phyloP scores from a whole-genome alignment of 2,329 filamentous ascomycete genomes.

The Xylariales sp. region DNA sequence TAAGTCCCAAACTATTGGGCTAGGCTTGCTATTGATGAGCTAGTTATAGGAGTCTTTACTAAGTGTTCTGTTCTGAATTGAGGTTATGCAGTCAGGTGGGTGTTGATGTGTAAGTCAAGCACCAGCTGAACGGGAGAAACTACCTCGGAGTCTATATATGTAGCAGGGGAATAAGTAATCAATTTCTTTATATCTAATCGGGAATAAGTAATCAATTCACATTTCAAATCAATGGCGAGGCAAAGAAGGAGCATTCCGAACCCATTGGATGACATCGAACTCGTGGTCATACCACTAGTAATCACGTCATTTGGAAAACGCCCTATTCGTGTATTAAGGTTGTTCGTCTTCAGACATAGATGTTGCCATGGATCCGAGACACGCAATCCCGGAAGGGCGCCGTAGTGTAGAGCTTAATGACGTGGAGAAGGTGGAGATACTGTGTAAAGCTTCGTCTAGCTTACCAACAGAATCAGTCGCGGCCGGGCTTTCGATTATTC shows the following conservation, averaged over 20 bases:
- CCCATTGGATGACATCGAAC: not conserved
- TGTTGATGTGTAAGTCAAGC: too few species aligned
- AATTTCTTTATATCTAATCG: not conserved
- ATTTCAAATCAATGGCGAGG: conserved; percentile 9
- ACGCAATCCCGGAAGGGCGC: too few species aligned
- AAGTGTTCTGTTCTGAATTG: too few species aligned
- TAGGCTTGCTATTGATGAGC: too few species aligned
- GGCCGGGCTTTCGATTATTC: not conserved
- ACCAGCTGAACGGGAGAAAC: too few species aligned
- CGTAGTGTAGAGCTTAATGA: too few species aligned
- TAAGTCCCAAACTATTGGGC: too few species aligned
- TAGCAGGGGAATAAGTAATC: not conserved
- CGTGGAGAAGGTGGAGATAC: too few species aligned
- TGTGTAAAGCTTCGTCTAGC: too few species aligned
- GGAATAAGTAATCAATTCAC: not conserved
- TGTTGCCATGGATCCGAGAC: conserved; percentile 4
- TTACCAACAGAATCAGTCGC: not conserved
- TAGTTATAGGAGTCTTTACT: too few species aligned
- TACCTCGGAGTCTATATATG: too few species aligned
- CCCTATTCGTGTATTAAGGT: not conserved
- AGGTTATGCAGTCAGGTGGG: too few species aligned
- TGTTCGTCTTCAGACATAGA: not conserved
- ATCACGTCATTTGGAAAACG: conserved; percentile 7
- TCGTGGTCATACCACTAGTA: not conserved
- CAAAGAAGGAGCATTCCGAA: not conserved